A percentile compares a stretch with the other conserved stretches of the same genome.
Conservation (phyloP, 805 yeast genomes). For the Limtongia smithiae region DNA sequence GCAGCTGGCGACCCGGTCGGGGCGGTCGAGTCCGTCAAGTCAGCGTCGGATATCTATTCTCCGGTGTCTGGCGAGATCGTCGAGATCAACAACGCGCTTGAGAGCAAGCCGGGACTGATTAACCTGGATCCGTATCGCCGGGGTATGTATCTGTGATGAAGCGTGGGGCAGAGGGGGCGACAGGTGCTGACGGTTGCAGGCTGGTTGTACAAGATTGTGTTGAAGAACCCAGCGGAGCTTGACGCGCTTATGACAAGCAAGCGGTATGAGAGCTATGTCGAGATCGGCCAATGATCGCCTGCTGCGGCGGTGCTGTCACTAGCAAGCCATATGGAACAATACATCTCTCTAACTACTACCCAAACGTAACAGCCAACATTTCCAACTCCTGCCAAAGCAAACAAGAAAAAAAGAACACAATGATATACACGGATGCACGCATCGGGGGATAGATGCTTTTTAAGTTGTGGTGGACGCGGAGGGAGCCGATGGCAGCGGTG, state of each 20-base stretch:
- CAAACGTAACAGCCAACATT: too few species aligned
- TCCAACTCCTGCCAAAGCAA: too few species aligned
- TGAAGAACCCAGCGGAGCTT: conserved; percentile 12
- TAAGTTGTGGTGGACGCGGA: too few species aligned
- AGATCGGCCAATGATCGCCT: conserved; percentile 11
- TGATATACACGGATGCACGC: too few species aligned
- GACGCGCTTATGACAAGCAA: conserved; percentile 14
- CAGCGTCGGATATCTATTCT: conserved; percentile 87
- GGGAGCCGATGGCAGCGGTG: too few species aligned
- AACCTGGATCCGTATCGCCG: conserved; percentile 72
- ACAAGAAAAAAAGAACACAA: too few species aligned
- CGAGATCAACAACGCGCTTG: conserved; percentile 66
- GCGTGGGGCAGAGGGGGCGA: too few species aligned
- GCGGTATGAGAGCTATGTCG: conserved; percentile 13
- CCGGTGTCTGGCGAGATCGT: conserved; percentile 77
- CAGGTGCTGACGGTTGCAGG: conserved; percentile 6
- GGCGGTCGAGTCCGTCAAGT: conserved; percentile 90
- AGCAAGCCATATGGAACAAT: neutral
- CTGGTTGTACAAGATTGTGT: conserved; percentile 22
- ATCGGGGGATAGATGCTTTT: too few species aligned
- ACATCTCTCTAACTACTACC: neutral
- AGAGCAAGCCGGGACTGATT: conserved; percentile 68
- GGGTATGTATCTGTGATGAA: conserved; percentile 9
- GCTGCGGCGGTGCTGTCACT: neutral
- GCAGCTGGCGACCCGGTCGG: conserved; percentile 81